Evolutionary conservation across 179 eudicot genomes (phyloP).

Genomic region (Beta macrorhiza): DNA sequence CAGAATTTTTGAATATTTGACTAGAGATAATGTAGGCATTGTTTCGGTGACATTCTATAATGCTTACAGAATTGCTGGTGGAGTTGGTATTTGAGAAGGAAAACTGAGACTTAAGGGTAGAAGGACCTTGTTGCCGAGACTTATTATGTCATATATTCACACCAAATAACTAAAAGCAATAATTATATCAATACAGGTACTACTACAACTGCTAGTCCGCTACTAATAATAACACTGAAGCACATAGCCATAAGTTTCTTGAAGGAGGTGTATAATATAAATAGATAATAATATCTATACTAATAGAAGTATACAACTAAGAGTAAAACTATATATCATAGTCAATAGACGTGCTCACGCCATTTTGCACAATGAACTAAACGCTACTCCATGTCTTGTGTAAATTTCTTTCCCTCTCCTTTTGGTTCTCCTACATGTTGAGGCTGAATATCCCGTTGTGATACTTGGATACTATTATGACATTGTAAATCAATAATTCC

Average conservation of each 20-base stretch:
- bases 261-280: too few relatives aligned
- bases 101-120: background rate
- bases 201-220: background rate
- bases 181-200: background rate
- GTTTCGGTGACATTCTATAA: too few relatives aligned
- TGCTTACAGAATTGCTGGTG: background rate
- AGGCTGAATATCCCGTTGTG: too few relatives aligned
- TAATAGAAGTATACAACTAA: background rate
- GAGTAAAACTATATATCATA: background rate
- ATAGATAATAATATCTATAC: too few relatives aligned
- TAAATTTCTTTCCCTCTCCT: too few relatives aligned
- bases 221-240: background rate
- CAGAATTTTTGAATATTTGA: background rate
- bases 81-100: background rate
- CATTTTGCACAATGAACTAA: too few relatives aligned
- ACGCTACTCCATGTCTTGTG: too few relatives aligned
- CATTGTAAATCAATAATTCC: background rate
- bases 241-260: background rate
- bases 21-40: too few relatives aligned
- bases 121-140: background rate
- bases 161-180: background rate
- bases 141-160: background rate
- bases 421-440: too few relatives aligned
- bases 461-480: background rate
- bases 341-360: too few relatives aligned